Base-by-base conservation (phyloP, 208 protist species). In the Strigomonas culicis region DNA sequence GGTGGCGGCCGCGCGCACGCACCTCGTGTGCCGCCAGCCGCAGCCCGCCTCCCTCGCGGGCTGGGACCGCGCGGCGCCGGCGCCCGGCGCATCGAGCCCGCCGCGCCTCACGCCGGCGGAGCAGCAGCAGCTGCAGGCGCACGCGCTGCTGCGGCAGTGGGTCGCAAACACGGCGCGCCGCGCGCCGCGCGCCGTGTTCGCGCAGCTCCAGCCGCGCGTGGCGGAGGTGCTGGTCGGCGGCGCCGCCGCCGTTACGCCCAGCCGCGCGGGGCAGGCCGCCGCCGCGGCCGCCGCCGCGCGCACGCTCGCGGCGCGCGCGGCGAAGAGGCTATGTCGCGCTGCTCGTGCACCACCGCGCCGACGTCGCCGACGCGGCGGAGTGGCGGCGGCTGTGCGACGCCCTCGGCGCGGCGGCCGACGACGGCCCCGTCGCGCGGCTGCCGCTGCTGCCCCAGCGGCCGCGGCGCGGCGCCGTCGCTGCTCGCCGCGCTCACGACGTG, bases 251-350 rank as follows among this genome's bases (percentile, higher is more conserved):
- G 34, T 39, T 10, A 39, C 34, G 7, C 34, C 34, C 34, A 39
- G 34, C 34, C 4, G 34, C 34, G 4, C 34, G 7, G 7, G 34
- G 10, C 34, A 39, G 34, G 34, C 34, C 34, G 34, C 34, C 10
- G 34, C 10, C 34, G 10, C 34, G 7, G 34, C 34, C 10, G 34
- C 34, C 34, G 4, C 7, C 0, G 70, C 59, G 25, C 39, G 31
- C 11, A 67, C 68, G 27, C n/a, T 85, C 4, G 60, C 59, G n/a
- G 63, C 68, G 21, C 79, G 79, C 50, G 79, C 70, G 6, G 79
- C 71, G 21, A 22, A 51, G 44, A 69, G n/a, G 67, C 15, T 85
- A 81, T 41, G 59, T 85, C 41, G 74, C 73, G 63, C 57, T 78
- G 21, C 69, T 85, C 13, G 63, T 76, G 25, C 62, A 71, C 30